Evolutionary conservation across 129 eudicot species (phyloP).

Genomic region (Pittosporum tobira): DNA sequence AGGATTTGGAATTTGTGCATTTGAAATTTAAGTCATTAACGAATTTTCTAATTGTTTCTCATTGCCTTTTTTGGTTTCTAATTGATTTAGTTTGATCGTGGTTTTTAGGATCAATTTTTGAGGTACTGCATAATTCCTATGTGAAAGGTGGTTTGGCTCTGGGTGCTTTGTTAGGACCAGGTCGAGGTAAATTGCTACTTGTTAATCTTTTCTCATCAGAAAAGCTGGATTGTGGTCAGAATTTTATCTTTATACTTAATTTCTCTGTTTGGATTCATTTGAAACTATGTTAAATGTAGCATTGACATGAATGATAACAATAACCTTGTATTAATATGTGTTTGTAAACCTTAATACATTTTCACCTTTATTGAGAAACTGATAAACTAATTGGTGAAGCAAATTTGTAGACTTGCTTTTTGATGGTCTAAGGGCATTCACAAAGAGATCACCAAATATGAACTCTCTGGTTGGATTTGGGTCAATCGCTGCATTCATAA

Average conservation of each 20-base stretch:
- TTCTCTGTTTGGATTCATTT: neutral
- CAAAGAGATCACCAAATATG: constrained; percentile 90
- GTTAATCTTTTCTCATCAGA: neutral
- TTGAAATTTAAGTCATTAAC: neutral
- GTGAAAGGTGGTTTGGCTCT: constrained; percentile 81
- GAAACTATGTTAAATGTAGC: too few species aligned
- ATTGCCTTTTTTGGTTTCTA: constrained; percentile 2
- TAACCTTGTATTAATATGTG: neutral
- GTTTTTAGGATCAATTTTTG: constrained; percentile 48
- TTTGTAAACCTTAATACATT: neutral
- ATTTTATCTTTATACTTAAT: too few species aligned
- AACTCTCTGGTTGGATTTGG: constrained; percentile 98
- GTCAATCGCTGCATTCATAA: constrained; percentile 77
- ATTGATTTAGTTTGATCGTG: constrained; percentile 13
- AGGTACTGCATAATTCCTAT: constrained; percentile 68
- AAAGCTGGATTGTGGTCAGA: neutral
- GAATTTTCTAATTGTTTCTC: neutral
- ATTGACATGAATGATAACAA: neutral
- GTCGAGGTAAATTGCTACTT: constrained; percentile 53
- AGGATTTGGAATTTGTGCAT: neutral
- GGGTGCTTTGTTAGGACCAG: constrained; percentile 86
- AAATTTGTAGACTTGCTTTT: constrained; percentile 53
- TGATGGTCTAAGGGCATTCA: constrained; percentile 72
- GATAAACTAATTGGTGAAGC: constrained; percentile 1
- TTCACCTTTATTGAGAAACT: neutral